Percentiles rank a stretch among this genome's conserved stretches.
phyloP scores from a whole-genome alignment of 805 yeast genomes.

The Saccharomyces jurei region DNA sequence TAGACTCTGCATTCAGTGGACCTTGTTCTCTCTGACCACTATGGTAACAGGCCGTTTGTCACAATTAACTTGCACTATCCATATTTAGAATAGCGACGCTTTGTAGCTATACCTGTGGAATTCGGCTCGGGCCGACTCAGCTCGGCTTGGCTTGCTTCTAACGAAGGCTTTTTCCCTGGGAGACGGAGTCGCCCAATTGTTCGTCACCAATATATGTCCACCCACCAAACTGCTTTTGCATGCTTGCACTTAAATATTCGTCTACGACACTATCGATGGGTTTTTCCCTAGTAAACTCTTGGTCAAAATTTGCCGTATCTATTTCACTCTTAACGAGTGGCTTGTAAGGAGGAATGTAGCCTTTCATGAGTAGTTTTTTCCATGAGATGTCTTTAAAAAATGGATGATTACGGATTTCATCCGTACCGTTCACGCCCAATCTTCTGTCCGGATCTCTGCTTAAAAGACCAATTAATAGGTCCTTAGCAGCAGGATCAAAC shows the following conservation, averaged over 20 bases:
- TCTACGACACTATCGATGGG: conserved; percentile 94
- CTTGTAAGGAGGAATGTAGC: conserved; percentile 88
- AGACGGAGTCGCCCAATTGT: conserved; percentile 30
- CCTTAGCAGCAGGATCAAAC: conserved; percentile 77
- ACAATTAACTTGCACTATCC: neutral
- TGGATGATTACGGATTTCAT: conserved; percentile 70
- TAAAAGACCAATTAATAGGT: conserved; percentile 60
- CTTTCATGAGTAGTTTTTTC: conserved; percentile 69
- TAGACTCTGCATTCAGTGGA: neutral
- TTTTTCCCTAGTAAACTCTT: conserved; percentile 80
- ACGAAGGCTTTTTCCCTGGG: conserved; percentile 14
- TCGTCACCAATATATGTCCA: conserved; percentile 87
- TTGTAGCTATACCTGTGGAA: neutral
- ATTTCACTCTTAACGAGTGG: conserved; percentile 77
- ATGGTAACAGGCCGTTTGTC: neutral
- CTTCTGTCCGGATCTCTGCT: conserved; percentile 78
- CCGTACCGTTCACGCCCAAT: conserved; percentile 68
- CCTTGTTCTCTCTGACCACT: neutral
- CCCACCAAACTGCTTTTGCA: conserved; percentile 94
- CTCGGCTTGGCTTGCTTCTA: neutral
- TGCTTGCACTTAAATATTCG: conserved; percentile 80
- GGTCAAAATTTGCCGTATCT: conserved; percentile 88
- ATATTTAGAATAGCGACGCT: neutral
- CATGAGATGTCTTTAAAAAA: conserved; percentile 87
- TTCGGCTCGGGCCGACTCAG: neutral